Conservation (phyloP, 1,139 yeast genomes). For the Schizosaccharomyces versatilis region DNA sequence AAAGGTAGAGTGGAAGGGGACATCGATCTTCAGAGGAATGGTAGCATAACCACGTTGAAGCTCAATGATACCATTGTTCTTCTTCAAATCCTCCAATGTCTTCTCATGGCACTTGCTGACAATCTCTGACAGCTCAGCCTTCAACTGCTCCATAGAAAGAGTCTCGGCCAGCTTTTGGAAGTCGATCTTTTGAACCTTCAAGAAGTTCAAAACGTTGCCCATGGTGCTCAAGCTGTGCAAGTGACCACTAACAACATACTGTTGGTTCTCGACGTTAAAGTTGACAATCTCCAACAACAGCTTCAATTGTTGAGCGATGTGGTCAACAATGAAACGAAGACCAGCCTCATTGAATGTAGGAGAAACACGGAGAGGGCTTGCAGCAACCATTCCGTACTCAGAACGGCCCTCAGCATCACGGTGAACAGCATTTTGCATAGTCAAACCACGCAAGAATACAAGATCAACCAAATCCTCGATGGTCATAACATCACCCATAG, state of each 20-base stretch:
- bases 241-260: conserved; percentile 96
- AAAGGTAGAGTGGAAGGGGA: conserved; percentile 96
- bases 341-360: conserved; percentile 83
- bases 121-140: conserved; percentile 67
- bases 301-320: conserved; percentile 55
- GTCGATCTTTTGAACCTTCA: conserved; percentile 84
- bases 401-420: conserved; percentile 89
- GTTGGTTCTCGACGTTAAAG: conserved; percentile 93
- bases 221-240: conserved; percentile 81
- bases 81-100: conserved; percentile 65
- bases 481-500: conserved; percentile 96
- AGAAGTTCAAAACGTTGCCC: conserved; percentile 76
- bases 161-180: conserved; percentile 67
- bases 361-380: conserved; percentile 83
- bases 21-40: conserved; percentile 93
- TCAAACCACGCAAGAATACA: conserved; percentile 99
- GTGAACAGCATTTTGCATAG: conserved; percentile 99
- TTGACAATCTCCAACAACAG: conserved; percentile 97
- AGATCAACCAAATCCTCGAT: conserved; percentile 93
- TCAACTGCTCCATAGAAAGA: conserved; percentile 69
- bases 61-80: conserved; percentile 40
- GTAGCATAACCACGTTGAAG: conserved; percentile 95
- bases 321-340: conserved; percentile 79
- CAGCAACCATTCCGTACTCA: conserved; percentile 97
- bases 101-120: conserved; percentile 64